These are phyloP conservation scores for Hypoxylon sp. DNA, from an alignment of 2,329 filamentous ascomycete species.

Conservation along the genomic window DNA sequence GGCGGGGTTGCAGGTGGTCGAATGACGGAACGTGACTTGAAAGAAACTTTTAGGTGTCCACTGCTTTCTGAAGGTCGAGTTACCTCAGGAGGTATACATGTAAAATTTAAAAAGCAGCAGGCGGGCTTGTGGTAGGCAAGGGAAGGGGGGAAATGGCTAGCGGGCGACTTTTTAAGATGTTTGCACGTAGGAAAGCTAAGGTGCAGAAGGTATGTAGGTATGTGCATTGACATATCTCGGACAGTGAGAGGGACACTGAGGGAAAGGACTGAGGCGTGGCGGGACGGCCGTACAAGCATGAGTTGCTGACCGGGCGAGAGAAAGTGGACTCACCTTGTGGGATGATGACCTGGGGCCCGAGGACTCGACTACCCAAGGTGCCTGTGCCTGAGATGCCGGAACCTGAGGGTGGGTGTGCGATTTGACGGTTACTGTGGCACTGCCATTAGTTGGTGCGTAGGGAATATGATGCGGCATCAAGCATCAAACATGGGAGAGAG, in stretches of 20 bases:
- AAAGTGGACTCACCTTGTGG: conserved; percentile 43
- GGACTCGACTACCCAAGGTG: conserved; percentile 33
- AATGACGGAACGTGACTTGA: conserved; percentile 52
- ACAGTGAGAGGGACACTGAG: conserved; percentile 1
- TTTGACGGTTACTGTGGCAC: conserved; percentile 32
- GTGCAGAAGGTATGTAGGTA: conserved; percentile 13
- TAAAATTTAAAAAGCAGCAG: conserved; percentile 35
- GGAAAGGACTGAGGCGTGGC: not conserved
- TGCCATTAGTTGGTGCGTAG: conserved; percentile 27
- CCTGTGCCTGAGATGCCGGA: conserved; percentile 1
- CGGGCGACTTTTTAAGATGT: conserved; percentile 26
- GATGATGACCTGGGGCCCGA: conserved; percentile 28
- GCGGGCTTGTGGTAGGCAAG: conserved; percentile 31
- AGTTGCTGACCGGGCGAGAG: conserved; percentile 9
- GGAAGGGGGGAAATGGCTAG: conserved; percentile 8
- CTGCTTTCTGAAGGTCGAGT: conserved; percentile 43
- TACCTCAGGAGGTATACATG: conserved; percentile 36
- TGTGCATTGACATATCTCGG: conserved; percentile 2
- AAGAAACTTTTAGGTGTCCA: conserved; percentile 50
- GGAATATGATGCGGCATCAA: conserved; percentile 17
- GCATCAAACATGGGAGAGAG: conserved; percentile 9
- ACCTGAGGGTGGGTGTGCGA: conserved; percentile 22
- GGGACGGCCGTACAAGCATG: not conserved
- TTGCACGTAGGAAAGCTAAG: conserved; percentile 21
- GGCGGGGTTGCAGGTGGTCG: conserved; percentile 50